Base-by-base conservation (phyloP, 495 filamentous ascomycete species). In the Penicillium pancosmium region DNA sequence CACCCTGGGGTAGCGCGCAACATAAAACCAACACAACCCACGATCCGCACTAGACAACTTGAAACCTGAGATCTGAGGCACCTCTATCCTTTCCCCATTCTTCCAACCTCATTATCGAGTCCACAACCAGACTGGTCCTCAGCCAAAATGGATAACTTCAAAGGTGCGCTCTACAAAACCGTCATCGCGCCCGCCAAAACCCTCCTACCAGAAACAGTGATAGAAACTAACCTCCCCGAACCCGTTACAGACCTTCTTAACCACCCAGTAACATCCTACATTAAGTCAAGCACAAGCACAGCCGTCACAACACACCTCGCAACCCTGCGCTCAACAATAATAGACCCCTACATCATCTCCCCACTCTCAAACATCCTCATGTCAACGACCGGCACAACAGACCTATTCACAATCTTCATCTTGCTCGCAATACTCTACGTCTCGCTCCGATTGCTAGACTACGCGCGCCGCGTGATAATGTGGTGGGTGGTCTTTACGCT, bases 401-500 rank as follows among this genome's bases (percentile, higher is more conserved):
- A 90, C 74, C 67, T 91, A 50, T 62, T 85, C 46, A 84, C 87
- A 16, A 72, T 89, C 55, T 66, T 86, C 5, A 68, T 82, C 36
- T 72, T 89, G 13, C 62, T 83, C 1, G 55, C 86, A 41, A 59
- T 84, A 44, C 63, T 92, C 34, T 66, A 91, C 57, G 50, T 91
- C 49, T 82, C 82, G 16, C 71, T 93, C 58, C 83, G 87, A 66
- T 64, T 92, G 53, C 72, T 94, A n/a, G 74, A 85, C 65, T 85
- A 86, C 68, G 71, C 88, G 25, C 84, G 83, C 49, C 80, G 88
- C 36, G 71, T 90, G 3, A 73, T 95, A 53, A 77, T 91, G 67
- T 93, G 84, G 70, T 91, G 90, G 85, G 79, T 90, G n/a, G 67
- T 76, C 41, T 65, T 93, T 48, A 79, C 75, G 6, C 65, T 88